Conservation (phyloP, 208 protist genomes). For the Crithidia sp. region DNA sequence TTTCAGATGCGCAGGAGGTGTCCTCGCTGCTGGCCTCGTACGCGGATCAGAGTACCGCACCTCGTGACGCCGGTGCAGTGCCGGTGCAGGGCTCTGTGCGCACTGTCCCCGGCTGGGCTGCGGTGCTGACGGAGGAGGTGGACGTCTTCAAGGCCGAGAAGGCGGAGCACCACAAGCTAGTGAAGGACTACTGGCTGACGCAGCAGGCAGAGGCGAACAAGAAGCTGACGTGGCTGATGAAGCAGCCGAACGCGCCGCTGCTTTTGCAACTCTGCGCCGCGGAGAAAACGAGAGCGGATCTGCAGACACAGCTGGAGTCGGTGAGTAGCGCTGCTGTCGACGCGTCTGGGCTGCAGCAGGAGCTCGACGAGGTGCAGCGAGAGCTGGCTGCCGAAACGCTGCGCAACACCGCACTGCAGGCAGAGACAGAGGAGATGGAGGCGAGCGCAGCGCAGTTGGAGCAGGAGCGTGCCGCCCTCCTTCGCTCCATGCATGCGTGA, state of each 20-base stretch:
- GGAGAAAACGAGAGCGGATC: slow-evolving; percentile 25
- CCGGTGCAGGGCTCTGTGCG: not conserved
- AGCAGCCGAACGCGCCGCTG: slow-evolving; percentile 45
- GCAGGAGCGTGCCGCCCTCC: slow-evolving; percentile 21
- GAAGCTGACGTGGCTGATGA: slow-evolving; percentile 53
- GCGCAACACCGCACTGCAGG: slow-evolving; percentile 21
- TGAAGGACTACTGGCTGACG: slow-evolving; percentile 20
- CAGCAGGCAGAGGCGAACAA: slow-evolving; percentile 42
- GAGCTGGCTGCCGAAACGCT: slow-evolving; percentile 14
- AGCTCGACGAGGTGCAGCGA: slow-evolving; percentile 9
- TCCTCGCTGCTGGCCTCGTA: slow-evolving; percentile 13
- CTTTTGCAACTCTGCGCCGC: slow-evolving; percentile 40
- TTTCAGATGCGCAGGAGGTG: not conserved
- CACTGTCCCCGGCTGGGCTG: slow-evolving; percentile 2
- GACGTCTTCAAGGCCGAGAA: slow-evolving; percentile 24
- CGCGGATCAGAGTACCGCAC: not conserved
- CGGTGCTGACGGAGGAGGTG: slow-evolving; percentile 21
- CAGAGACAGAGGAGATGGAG: slow-evolving; percentile 38
- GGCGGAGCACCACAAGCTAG: slow-evolving; percentile 5
- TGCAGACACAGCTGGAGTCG: slow-evolving; percentile 9
- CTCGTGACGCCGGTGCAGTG: not conserved
- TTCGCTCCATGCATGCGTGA: not conserved
- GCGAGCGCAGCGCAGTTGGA: slow-evolving; percentile 21
- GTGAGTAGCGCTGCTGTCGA: slow-evolving; percentile 3
- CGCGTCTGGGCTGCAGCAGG: slow-evolving; percentile 6